Base-by-base conservation (phyloP, 768 basidiomycete species). In the Lactifluus hygrophoroides region DNA sequence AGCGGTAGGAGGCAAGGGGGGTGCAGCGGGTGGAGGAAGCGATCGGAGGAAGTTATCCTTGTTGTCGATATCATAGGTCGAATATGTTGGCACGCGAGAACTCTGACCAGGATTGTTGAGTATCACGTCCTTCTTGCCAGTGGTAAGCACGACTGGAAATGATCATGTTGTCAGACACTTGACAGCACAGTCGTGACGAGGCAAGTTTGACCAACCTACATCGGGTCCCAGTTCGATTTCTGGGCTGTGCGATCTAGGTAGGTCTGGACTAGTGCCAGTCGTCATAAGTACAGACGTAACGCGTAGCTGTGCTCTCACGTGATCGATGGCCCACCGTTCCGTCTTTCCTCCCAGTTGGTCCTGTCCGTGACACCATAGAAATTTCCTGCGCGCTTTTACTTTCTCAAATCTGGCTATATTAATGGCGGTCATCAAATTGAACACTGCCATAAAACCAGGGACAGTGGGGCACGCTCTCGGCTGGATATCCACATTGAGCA, bases 31-130 rank as follows among this genome's bases (percentile, higher is more conserved):
- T 4, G 21, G 34, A 5, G 42, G 42, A 19, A 34, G 21, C 9
- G 52, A 43, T 27, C 49, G 40, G 27, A 10, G 16, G 5, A 37
- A 32, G 25, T 9, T 32, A 45, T 27, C 19, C n/a, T 50, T 46
- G 16, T 34, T 16, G 40, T 27, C 47, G 8, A 51, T 21, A 17
- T 60, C 58, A 14, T 38, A 45, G 35, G 44, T 38, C 14, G 58
- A 60, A 43, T 60, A 60, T 3, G 53, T 55, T 17, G 58, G 58
- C 10, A 44, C 35, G 49, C 48, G 32, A 23, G 53, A 60, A 25
- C 40, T 49, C 14, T 42, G 17, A 27, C 47, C 7, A 10, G 19
- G 40, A n/a, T n/a, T n/a, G n/a, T n/a, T n/a, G n/a, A n/a, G n/a
- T n/a, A n/a, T n/a, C n/a, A n/a, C n/a, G n/a, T n/a, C n/a, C n/a